Percentiles rank a stretch among this genome's conserved stretches.
Evolutionary conservation across 768 basidiomycete genomes (phyloP).

Genomic region (Coprinopsis marcescibilis): DNA sequence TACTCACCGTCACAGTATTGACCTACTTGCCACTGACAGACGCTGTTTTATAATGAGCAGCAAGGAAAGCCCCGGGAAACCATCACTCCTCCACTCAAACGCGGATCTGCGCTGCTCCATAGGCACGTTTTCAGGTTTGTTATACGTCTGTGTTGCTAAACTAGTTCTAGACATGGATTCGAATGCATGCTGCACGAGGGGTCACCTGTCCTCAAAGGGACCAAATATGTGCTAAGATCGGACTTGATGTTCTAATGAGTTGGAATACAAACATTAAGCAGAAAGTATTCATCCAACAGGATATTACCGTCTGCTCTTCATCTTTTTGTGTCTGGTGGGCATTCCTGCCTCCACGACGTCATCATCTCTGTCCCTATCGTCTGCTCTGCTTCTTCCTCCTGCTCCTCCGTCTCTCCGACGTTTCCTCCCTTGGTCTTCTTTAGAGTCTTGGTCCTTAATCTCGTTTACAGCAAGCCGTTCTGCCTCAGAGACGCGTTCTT

Average conservation of each 20-base stretch:
- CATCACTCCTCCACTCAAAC: constrained; percentile 47
- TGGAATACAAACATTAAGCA: background rate
- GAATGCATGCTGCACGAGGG: constrained; percentile 74
- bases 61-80: constrained; percentile 42
- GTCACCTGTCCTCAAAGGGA: constrained; percentile 50
- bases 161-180: constrained; percentile 51
- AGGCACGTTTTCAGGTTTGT: constrained; percentile 32
- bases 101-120: constrained; percentile 64
- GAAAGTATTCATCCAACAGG: background rate
- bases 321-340: constrained; percentile 55
- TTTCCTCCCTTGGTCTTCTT: constrained; percentile 32
- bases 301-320: constrained; percentile 38
- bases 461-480: constrained; percentile 66
- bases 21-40: constrained; percentile 31
- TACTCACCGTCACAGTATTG: background rate
- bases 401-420: constrained; percentile 40
- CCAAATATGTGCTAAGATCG: constrained; percentile 69
- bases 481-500: constrained; percentile 88
- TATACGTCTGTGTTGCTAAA: background rate
- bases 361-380: constrained; percentile 88
- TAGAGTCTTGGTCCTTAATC: constrained; percentile 61
- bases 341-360: constrained; percentile 89
- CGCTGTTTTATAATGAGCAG: constrained; percentile 61
- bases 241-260: constrained; percentile 55
- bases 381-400: constrained; percentile 52